Conservation (phyloP, 306 rosid genomes). For the Trifolium fragiferum region DNA sequence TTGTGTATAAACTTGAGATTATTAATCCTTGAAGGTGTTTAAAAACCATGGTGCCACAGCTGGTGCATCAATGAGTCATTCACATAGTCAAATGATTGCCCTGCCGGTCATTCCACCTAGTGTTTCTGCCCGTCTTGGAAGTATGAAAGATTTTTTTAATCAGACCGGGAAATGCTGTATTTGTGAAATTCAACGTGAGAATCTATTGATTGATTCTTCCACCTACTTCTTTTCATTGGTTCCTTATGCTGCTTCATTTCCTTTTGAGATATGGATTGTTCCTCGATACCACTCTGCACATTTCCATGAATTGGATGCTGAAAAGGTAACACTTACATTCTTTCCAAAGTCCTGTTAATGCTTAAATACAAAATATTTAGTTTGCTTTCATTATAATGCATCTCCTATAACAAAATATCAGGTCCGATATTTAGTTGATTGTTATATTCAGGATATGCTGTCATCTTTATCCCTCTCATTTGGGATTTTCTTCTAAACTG, state of each 20-base stretch:
- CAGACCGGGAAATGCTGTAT: constrained; percentile 64
- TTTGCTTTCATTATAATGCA: not conserved
- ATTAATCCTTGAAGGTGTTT: constrained; percentile 59
- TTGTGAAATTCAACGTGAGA: constrained; percentile 55
- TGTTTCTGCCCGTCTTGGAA: constrained; percentile 61
- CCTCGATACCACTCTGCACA: constrained; percentile 73
- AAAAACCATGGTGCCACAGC: constrained; percentile 88
- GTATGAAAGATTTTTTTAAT: constrained; percentile 60
- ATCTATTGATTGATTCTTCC: constrained; percentile 63
- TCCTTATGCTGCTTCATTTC: constrained; percentile 80
- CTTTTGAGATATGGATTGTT: constrained; percentile 90
- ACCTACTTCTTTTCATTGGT: constrained; percentile 64
- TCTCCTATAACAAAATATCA: not conserved
- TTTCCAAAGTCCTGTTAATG: not conserved
- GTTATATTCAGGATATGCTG: too few relatives aligned
- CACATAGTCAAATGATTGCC: constrained; percentile 84
- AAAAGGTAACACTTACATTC: constrained; percentile 52
- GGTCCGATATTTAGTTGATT: too few relatives aligned
- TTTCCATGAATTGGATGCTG: constrained; percentile 66
- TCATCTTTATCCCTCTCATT: too few relatives aligned
- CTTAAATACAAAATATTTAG: constrained; percentile 21
- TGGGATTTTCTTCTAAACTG: too few relatives aligned
- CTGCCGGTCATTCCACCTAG: constrained; percentile 75
- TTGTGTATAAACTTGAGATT: constrained; percentile 21
- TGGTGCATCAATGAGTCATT: constrained; percentile 88